A percentile compares a stretch with the other conserved stretches of the same genome.
These are phyloP conservation scores for Blepharisma japonicum DNA, from an alignment of 73 alveolate species.

Conservation along the genomic window DNA sequence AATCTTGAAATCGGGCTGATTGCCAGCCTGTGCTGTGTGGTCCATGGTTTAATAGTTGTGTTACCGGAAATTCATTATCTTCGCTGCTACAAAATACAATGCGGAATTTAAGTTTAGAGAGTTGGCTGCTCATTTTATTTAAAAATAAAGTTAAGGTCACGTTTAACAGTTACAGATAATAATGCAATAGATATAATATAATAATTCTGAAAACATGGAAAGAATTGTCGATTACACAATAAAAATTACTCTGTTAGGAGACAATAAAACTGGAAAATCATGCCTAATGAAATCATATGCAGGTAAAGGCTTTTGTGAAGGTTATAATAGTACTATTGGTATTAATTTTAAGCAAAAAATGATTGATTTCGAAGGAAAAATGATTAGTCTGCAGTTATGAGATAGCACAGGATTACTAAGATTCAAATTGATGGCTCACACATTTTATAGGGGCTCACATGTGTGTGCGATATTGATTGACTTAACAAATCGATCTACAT, in stretches of 20 bases:
- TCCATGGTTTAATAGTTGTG: slow-evolving; percentile 85
- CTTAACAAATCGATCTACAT: slow-evolving; percentile 47
- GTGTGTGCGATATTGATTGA: slow-evolving; percentile 44
- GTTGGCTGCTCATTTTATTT: neutral
- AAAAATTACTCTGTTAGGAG: neutral
- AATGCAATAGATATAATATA: neutral
- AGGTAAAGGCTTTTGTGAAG: neutral
- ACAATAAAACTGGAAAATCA: neutral
- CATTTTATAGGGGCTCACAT: slow-evolving; percentile 61
- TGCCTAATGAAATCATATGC: neutral
- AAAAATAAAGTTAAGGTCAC: neutral
- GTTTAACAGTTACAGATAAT: neutral
- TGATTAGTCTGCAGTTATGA: slow-evolving; percentile 46
- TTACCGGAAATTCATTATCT: slow-evolving; percentile 88
- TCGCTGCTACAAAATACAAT: slow-evolving; percentile 54
- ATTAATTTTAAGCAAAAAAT: slow-evolving; percentile 25
- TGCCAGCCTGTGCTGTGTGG: slow-evolving; percentile 91
- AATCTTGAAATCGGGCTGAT: slow-evolving; percentile 83
- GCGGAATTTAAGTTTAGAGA: slow-evolving; percentile 54
- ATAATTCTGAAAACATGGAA: neutral
- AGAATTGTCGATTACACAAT: neutral
- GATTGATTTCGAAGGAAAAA: slow-evolving; percentile 48
- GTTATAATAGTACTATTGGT: too few species aligned
- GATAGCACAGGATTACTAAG: slow-evolving; percentile 53
- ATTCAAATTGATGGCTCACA: slow-evolving; percentile 41